A percentile compares a stretch with the other conserved stretches of the same genome.
Conservation (phyloP, 306 rosid genomes). For the Sophora flavescens region DNA sequence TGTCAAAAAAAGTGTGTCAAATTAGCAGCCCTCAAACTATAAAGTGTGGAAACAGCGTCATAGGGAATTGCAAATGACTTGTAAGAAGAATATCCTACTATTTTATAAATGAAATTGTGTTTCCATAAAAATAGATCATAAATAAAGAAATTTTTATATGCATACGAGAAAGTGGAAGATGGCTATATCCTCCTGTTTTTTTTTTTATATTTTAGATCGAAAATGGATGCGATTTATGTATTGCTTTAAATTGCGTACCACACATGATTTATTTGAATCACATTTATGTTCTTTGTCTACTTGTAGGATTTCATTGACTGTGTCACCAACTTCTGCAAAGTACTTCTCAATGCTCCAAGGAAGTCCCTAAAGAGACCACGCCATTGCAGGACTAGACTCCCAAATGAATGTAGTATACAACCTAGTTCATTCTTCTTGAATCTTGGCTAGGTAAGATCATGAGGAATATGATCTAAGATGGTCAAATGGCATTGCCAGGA, state of each 20-base stretch:
- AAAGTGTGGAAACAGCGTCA: neutral
- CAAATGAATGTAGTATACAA: constrained; percentile 4
- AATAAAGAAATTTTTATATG: too few relatives aligned
- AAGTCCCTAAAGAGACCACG: neutral
- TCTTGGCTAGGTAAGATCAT: neutral
- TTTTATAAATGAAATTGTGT: neutral
- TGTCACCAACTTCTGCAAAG: constrained; percentile 19
- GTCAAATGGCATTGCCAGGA: neutral
- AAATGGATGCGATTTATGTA: too few relatives aligned
- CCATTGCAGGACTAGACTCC: constrained; percentile 29
- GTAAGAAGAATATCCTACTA: neutral
- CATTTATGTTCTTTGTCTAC: neutral
- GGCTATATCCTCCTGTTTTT: too few relatives aligned
- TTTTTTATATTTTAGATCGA: too few relatives aligned
- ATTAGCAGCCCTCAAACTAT: neutral
- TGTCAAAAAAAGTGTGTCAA: too few relatives aligned
- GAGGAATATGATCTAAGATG: neutral
- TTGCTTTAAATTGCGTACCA: too few relatives aligned
- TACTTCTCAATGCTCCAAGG: constrained; percentile 16
- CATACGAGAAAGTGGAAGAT: too few relatives aligned
- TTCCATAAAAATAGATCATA: too few relatives aligned
- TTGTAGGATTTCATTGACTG: too few relatives aligned
- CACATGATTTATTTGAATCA: neutral
- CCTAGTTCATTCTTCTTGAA: neutral
- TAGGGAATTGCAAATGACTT: neutral